These are phyloP conservation scores for Aspergillus nidulans DNA, from an alignment of 495 filamentous ascomycete species.

Conservation along the genomic window DNA sequence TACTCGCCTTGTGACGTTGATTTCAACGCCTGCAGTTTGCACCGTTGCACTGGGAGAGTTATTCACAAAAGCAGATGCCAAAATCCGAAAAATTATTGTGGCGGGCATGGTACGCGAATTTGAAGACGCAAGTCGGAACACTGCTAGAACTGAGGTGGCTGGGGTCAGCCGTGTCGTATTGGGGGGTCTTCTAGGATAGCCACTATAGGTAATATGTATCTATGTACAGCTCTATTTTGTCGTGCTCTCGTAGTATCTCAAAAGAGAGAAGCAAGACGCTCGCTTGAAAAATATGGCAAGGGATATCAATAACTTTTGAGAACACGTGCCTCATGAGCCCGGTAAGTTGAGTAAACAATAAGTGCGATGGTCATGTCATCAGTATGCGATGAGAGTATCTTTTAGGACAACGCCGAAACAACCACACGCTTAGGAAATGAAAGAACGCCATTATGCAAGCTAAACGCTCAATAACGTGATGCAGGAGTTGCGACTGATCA, in stretches of 20 bases:
- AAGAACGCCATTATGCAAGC: slow-evolving; percentile 31
- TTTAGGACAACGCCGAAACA: no score
- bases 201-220: background rate
- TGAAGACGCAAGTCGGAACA: slow-evolving; percentile 73
- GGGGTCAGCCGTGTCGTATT: slow-evolving; percentile 85
- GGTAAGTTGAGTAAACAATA: slow-evolving; percentile 17
- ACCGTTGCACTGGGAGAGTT: slow-evolving; percentile 62
- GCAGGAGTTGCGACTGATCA: slow-evolving; percentile 9
- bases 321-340: slow-evolving; percentile 15
- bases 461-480: slow-evolving; percentile 29
- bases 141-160: slow-evolving; percentile 72
- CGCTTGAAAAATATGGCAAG: background rate
- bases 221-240: no score
- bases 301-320: slow-evolving; percentile 14
- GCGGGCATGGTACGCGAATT: slow-evolving; percentile 84
- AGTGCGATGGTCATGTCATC: background rate
- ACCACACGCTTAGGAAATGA: slow-evolving; percentile 28
- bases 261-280: background rate
- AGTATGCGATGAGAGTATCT: no score
- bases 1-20: slow-evolving; percentile 64
- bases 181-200: slow-evolving; percentile 75
- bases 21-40: slow-evolving; percentile 64
- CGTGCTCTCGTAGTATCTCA: background rate
- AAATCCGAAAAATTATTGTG: slow-evolving; percentile 80
- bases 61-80: slow-evolving; percentile 85